Conservation (phyloP, 768 basidiomycete species). For the Omphalotus guepiniiformis region DNA sequence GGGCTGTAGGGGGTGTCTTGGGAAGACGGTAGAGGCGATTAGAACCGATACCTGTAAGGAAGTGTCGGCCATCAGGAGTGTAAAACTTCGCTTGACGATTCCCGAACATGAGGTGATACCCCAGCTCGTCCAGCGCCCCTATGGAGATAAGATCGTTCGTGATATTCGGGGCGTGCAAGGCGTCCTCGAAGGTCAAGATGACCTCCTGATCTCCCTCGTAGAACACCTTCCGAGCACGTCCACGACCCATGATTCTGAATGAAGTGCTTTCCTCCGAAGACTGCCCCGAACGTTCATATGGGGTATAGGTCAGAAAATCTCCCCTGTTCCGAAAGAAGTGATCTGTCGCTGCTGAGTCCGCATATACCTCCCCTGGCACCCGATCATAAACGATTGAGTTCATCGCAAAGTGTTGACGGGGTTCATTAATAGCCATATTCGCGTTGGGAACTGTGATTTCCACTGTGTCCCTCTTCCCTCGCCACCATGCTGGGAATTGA, state of each 20-base stretch:
- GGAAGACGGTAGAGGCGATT: background rate
- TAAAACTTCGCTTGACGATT: constrained; percentile 3
- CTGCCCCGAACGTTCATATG: constrained; percentile 1
- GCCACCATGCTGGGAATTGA: constrained; percentile 16
- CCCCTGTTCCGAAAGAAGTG: constrained; percentile 18
- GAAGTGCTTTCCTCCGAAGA: constrained; percentile 8
- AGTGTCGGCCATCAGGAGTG: background rate
- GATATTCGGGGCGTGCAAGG: constrained; percentile 23
- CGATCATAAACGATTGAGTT: background rate
- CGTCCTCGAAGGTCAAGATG: constrained; percentile 16
- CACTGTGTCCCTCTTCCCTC: background rate
- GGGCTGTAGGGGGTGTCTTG: background rate
- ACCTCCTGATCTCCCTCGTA: constrained; percentile 7
- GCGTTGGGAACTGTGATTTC: background rate
- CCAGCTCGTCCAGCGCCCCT: constrained; percentile 12
- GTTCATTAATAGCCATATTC: background rate
- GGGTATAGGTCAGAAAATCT: constrained; percentile 15
- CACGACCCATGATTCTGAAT: constrained; percentile 19
- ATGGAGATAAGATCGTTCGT: constrained; percentile 23
- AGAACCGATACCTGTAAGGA: background rate
- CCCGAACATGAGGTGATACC: constrained; percentile 13
- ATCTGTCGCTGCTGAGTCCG: constrained; percentile 21
- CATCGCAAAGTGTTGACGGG: background rate
- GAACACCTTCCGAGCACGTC: constrained; percentile 14
- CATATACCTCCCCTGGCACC: background rate